These are phyloP conservation scores for Mortierella sp. DNA, from an alignment of 371 early-diverging fungal species.

Conservation along the genomic window DNA sequence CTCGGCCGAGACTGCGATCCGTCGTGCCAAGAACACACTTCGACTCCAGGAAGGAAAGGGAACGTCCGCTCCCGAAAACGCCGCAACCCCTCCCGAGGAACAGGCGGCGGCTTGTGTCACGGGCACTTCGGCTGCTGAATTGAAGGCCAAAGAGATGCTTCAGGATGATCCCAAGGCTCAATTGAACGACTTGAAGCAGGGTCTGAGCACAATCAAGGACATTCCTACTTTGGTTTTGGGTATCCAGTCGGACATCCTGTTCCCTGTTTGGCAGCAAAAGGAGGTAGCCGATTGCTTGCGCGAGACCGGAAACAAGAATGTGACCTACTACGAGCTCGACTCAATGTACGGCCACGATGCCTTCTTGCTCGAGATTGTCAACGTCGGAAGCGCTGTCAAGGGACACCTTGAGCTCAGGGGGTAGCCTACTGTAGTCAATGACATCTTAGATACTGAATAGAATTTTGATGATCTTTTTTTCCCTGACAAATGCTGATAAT, in stretches of 20 bases:
- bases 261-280: constrained; percentile 96
- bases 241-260: constrained; percentile 95
- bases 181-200: constrained; percentile 68
- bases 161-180: constrained; percentile 61
- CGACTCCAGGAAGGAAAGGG: constrained; percentile 52
- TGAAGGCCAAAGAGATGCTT: neutral
- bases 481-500: neutral
- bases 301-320: constrained; percentile 85
- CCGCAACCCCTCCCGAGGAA: constrained; percentile 47
- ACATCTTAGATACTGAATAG: neutral
- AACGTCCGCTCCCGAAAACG: constrained; percentile 52
- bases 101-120: constrained; percentile 36
- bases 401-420: constrained; percentile 87
- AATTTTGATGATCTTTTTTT: neutral
- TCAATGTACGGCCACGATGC: constrained; percentile 98
- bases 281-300: constrained; percentile 93
- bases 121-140: neutral
- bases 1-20: constrained; percentile 60
- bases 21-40: constrained; percentile 61
- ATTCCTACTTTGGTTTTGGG: constrained; percentile 93
- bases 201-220: constrained; percentile 67
- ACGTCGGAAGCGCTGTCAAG: constrained; percentile 95
- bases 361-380: constrained; percentile 91
- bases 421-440: neutral
- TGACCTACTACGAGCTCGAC: constrained; percentile 97